These are phyloP conservation scores for Trypanosoma congolense DNA, from an alignment of 208 protist genomes.

Conservation along the genomic window DNA sequence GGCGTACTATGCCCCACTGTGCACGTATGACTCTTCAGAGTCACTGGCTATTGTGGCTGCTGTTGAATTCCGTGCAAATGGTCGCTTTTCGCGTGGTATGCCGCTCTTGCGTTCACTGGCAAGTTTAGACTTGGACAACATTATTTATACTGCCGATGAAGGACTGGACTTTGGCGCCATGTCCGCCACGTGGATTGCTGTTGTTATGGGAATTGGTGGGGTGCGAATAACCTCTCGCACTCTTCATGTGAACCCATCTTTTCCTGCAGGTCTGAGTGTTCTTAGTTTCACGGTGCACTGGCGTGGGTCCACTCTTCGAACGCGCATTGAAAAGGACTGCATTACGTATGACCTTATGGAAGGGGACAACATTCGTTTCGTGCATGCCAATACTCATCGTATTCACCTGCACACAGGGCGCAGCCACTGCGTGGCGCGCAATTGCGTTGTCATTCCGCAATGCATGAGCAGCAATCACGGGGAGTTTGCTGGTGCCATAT, in stretches of 20 bases:
- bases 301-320: slow-evolving; percentile 63
- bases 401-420: slow-evolving; percentile 84
- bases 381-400: slow-evolving; percentile 66
- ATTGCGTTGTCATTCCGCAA: slow-evolving; percentile 48
- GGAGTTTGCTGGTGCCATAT: slow-evolving; percentile 80
- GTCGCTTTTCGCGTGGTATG: slow-evolving; percentile 65
- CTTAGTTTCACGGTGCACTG: slow-evolving; percentile 78
- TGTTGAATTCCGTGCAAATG: slow-evolving; percentile 55
- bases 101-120: slow-evolving; percentile 65
- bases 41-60: slow-evolving; percentile 69
- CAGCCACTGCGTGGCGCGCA: slow-evolving; percentile 30
- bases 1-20: slow-evolving; percentile 79
- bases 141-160: slow-evolving; percentile 78
- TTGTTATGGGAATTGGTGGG: slow-evolving; percentile 80
- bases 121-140: slow-evolving; percentile 84
- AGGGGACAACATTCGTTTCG: slow-evolving; percentile 75
- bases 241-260: slow-evolving; percentile 64
- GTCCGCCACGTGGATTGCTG: slow-evolving; percentile 42
- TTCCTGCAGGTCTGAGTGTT: slow-evolving; percentile 62
- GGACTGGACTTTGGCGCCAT: slow-evolving; percentile 86
- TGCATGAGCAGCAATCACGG: slow-evolving; percentile 32
- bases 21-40: slow-evolving; percentile 80
- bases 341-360: slow-evolving; percentile 79
- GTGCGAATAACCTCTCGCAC: slow-evolving; percentile 34
- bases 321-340: slow-evolving; percentile 43